phyloP scores from a whole-genome alignment of 306 rosid genomes.

The Sicyos edulis region DNA sequence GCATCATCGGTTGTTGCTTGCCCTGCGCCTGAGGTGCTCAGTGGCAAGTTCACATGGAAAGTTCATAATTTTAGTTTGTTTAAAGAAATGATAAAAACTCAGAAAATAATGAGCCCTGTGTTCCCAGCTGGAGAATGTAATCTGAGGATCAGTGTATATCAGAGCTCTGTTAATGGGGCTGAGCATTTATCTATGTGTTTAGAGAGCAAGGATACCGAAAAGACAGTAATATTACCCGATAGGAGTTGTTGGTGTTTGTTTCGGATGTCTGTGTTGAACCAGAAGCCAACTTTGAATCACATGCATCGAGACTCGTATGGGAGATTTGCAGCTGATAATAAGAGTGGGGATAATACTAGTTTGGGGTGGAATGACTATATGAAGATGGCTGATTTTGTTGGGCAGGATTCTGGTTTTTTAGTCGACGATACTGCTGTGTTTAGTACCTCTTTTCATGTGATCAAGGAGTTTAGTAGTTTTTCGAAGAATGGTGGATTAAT shows the following conservation, averaged over 20 bases:
- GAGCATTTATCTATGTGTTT: constrained; percentile 96
- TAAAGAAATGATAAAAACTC: constrained; percentile 91
- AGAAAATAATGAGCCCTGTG: constrained; percentile 98
- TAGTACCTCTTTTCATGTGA: constrained; percentile 93
- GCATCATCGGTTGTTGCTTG: constrained; percentile 51
- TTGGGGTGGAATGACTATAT: constrained; percentile 99
- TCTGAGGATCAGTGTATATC: constrained; percentile 95
- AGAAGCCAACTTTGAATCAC: constrained; percentile 84
- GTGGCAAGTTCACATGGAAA: constrained; percentile 98
- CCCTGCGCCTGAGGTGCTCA: constrained; percentile 68
- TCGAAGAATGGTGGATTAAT: constrained; percentile 75
- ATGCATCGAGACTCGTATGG: constrained; percentile 98
- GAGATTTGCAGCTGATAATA: constrained; percentile 91
- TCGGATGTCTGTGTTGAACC: constrained; percentile 92
- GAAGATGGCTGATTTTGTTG: constrained; percentile 91
- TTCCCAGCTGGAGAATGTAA: constrained; percentile 99
- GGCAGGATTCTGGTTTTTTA: constrained; percentile 71
- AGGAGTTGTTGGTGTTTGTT: constrained; percentile 99
- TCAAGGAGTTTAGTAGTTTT: constrained; percentile 85
- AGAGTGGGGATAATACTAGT: constrained; percentile 96
- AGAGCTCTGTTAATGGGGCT: constrained; percentile 83
- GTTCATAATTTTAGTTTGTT: constrained; percentile 89
- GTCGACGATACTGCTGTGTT: constrained; percentile 79
- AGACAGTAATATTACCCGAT: constrained; percentile 67
- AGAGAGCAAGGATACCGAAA: constrained; percentile 97